phyloP scores from a whole-genome alignment of 768 basidiomycete species.

The Phanerochaete sordida region DNA sequence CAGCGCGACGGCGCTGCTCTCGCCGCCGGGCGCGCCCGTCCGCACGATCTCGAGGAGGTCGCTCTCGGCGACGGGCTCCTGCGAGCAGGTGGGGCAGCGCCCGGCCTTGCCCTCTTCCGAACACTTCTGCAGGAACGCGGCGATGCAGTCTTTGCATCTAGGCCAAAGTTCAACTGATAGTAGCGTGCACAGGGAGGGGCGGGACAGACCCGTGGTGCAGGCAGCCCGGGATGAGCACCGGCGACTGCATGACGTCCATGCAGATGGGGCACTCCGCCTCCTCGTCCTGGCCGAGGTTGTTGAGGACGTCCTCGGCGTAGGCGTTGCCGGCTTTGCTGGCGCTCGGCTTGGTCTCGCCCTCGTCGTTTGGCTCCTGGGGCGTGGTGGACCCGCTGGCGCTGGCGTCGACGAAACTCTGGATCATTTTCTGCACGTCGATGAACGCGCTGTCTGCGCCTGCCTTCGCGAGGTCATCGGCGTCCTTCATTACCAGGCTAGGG shows the following conservation, averaged over 20 bases:
- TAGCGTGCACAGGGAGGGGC: background rate
- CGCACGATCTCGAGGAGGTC: slow-evolving; percentile 65
- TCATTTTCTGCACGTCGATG: slow-evolving; percentile 57
- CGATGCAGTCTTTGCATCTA: slow-evolving; percentile 90
- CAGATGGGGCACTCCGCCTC: slow-evolving; percentile 76
- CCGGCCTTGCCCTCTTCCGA: slow-evolving; percentile 68
- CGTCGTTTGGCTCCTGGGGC: background rate
- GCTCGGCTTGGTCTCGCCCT: background rate
- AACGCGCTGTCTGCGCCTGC: slow-evolving; percentile 38
- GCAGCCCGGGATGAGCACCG: slow-evolving; percentile 69
- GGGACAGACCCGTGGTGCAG: slow-evolving; percentile 67
- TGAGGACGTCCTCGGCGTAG: slow-evolving; percentile 64
- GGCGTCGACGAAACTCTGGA: slow-evolving; percentile 28
- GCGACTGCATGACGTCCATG: slow-evolving; percentile 69
- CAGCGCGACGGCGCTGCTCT: slow-evolving; percentile 41
- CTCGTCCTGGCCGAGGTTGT: slow-evolving; percentile 46
- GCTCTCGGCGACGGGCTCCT: slow-evolving; percentile 61
- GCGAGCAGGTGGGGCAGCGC: slow-evolving; percentile 76
- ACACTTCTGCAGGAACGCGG: slow-evolving; percentile 65
- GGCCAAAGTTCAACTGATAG: background rate
- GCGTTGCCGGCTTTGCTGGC: slow-evolving; percentile 26
- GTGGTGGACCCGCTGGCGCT: slow-evolving; percentile 21
- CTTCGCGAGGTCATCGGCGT: slow-evolving; percentile 38
- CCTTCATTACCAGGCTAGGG: slow-evolving; percentile 72
- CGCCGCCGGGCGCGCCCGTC: slow-evolving; percentile 28